Evolutionary conservation across 2,329 filamentous ascomycete genomes (phyloP).

Genomic region (Paecilomyces formosus): DNA sequence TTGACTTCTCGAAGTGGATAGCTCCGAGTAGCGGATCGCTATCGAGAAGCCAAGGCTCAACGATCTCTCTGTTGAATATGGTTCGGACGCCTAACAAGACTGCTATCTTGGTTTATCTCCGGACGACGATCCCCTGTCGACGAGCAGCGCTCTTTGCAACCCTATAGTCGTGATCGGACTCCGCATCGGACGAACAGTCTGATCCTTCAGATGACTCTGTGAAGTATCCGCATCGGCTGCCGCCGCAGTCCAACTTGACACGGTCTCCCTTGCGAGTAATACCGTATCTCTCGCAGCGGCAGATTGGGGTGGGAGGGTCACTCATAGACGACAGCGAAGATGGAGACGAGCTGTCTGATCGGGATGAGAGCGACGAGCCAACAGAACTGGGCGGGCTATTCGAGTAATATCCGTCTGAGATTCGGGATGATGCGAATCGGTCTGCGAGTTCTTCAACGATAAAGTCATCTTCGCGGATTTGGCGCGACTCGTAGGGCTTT

Average conservation of each 20-base stretch:
- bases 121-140: constrained; percentile 32
- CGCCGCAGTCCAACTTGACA: constrained; percentile 93
- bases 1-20: not conserved
- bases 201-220: constrained; percentile 54
- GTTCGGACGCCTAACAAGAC: not conserved
- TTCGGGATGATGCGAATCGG: constrained; percentile 65
- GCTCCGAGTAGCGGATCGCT: not conserved
- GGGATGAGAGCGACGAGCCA: constrained; percentile 64
- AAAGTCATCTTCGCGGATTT: constrained; percentile 79
- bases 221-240: constrained; percentile 74
- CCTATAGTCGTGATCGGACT: constrained; percentile 32
- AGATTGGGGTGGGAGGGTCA: constrained; percentile 52
- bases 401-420: constrained; percentile 65
- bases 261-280: constrained; percentile 89
- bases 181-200: constrained; percentile 56
- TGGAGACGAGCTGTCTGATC: constrained; percentile 53
- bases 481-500: constrained; percentile 77
- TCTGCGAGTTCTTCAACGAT: constrained; percentile 71
- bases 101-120: constrained; percentile 19
- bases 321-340: constrained; percentile 59
- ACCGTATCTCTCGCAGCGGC: constrained; percentile 93
- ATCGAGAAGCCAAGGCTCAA: not conserved
- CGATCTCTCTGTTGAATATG: not conserved
- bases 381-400: constrained; percentile 66
- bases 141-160: constrained; percentile 26